These are phyloP conservation scores for Pythium brassicae DNA, from an alignment of 352 stramenopile genomes.

Conservation along the genomic window DNA sequence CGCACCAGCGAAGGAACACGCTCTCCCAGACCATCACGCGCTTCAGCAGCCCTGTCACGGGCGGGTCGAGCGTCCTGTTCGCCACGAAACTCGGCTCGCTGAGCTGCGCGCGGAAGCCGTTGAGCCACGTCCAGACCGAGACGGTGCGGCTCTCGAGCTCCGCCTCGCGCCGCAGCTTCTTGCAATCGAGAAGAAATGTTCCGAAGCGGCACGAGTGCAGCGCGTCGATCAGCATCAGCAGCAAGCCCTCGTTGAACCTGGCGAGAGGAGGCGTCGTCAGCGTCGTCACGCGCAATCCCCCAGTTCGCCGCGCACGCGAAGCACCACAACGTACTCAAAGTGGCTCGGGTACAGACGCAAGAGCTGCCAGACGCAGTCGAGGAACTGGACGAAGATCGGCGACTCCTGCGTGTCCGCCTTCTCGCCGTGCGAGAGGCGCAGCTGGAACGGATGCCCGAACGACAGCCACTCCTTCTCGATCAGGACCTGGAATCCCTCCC, in stretches of 20 bases:
- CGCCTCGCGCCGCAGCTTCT: conserved; percentile 65
- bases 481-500: conserved; percentile 73
- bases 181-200: conserved; percentile 97
- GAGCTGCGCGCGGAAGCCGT: conserved; percentile 65
- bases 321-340: conserved; percentile 87
- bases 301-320: not conserved
- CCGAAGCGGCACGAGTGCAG: conserved; percentile 97
- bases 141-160: conserved; percentile 55
- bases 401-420: conserved; percentile 79
- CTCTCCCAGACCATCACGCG: conserved; percentile 60
- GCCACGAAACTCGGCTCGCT: conserved; percentile 48
- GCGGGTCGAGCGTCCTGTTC: conserved; percentile 50
- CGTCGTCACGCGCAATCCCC: not conserved
- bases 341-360: conserved; percentile 91
- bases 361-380: conserved; percentile 80
- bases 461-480: conserved; percentile 85
- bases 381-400: conserved; percentile 84
- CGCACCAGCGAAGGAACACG: conserved; percentile 74
- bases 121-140: conserved; percentile 83
- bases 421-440: conserved; percentile 69
- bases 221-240: conserved; percentile 94
- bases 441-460: conserved; percentile 80
- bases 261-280: not conserved
- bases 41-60: conserved; percentile 56
- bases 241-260: conserved; percentile 91